Evolutionary conservation across 306 rosid genomes (phyloP).

Genomic region (Amphicarpaea edgeworthii): DNA sequence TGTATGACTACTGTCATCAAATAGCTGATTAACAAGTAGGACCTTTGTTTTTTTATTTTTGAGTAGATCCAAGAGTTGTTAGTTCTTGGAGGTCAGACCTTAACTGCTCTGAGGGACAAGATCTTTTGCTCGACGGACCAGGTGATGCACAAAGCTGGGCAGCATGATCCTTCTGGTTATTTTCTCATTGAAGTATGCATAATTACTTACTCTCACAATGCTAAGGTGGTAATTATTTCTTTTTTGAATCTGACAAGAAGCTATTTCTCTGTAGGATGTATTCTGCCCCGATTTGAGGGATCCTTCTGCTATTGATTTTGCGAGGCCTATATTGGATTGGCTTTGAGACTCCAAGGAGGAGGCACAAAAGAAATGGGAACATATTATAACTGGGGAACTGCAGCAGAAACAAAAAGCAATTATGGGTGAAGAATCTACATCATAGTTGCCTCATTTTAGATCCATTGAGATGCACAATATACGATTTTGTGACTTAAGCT

Average conservation of each 20-base stretch:
- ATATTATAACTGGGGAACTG: slow-evolving; percentile 69
- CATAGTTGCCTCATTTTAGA: slow-evolving; percentile 65
- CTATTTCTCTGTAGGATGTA: slow-evolving; percentile 62
- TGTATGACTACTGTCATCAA: too few species aligned
- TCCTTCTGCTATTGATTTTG: slow-evolving; percentile 76
- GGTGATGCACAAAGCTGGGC: slow-evolving; percentile 78
- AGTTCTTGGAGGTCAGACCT: slow-evolving; percentile 79
- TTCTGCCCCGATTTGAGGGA: slow-evolving; percentile 90
- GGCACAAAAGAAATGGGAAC: slow-evolving; percentile 80
- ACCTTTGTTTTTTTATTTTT: slow-evolving; percentile 26
- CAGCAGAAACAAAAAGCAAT: slow-evolving; percentile 70
- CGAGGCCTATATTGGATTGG: slow-evolving; percentile 82
- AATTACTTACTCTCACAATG: slow-evolving; percentile 41
- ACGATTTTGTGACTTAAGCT: slow-evolving; percentile 70
- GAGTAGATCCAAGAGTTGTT: slow-evolving; percentile 81
- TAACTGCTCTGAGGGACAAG: slow-evolving; percentile 82
- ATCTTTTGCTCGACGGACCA: slow-evolving; percentile 78
- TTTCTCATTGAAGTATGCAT: too few species aligned
- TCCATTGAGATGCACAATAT: slow-evolving; percentile 71
- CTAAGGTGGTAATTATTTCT: slow-evolving; percentile 23
- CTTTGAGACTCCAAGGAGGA: slow-evolving; percentile 71
- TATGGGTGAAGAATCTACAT: slow-evolving; percentile 63
- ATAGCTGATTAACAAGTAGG: too few species aligned
- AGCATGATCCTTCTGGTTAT: slow-evolving; percentile 81
- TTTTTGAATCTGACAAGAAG: slow-evolving; percentile 31